Percentiles rank a stretch among this genome's conserved stretches.
phyloP scores from a whole-genome alignment of 2,329 filamentous ascomycete genomes.

The Monosporascus sp. region DNA sequence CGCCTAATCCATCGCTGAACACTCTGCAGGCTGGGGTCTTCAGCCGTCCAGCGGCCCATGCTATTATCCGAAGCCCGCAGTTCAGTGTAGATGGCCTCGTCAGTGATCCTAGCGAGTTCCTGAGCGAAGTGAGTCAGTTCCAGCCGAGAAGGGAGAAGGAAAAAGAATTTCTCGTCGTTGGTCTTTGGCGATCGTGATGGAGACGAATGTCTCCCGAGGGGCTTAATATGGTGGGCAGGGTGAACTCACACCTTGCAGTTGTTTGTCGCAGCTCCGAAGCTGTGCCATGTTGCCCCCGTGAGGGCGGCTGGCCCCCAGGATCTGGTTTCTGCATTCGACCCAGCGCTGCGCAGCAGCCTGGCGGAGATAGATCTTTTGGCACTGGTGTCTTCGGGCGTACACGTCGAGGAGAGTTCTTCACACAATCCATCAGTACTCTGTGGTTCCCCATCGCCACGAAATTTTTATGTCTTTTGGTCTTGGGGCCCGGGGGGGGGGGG shows the following conservation, averaged over 20 bases:
- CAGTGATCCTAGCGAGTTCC: slow-evolving; percentile 55
- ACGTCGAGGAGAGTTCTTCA: slow-evolving; percentile 54
- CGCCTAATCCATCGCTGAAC: slow-evolving; percentile 60
- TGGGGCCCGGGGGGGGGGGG: slow-evolving; percentile 9
- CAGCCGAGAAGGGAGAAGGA: too few species aligned
- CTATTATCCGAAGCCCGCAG: slow-evolving; percentile 48
- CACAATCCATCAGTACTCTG: not conserved
- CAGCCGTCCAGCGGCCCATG: slow-evolving; percentile 57
- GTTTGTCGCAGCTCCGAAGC: slow-evolving; percentile 50
- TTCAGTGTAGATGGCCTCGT: slow-evolving; percentile 54
- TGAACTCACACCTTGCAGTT: slow-evolving; percentile 49
- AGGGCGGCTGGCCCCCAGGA: slow-evolving; percentile 45
- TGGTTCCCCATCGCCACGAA: too few species aligned
- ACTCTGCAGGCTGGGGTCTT: slow-evolving; percentile 54
- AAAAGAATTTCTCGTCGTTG: not conserved
- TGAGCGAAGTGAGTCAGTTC: slow-evolving; percentile 20
- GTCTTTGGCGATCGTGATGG: not conserved
- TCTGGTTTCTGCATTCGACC: slow-evolving; percentile 48
- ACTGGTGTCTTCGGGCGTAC: slow-evolving; percentile 57
- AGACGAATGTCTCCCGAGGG: slow-evolving; percentile 4
- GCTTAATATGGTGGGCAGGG: not conserved
- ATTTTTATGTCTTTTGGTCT: too few species aligned
- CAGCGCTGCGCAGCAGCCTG: slow-evolving; percentile 57
- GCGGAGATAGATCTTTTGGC: slow-evolving; percentile 59
- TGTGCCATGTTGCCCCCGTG: slow-evolving; percentile 45